These are phyloP conservation scores for Zasmidium cellare DNA, from an alignment of 2,329 filamentous ascomycete species.

Conservation along the genomic window DNA sequence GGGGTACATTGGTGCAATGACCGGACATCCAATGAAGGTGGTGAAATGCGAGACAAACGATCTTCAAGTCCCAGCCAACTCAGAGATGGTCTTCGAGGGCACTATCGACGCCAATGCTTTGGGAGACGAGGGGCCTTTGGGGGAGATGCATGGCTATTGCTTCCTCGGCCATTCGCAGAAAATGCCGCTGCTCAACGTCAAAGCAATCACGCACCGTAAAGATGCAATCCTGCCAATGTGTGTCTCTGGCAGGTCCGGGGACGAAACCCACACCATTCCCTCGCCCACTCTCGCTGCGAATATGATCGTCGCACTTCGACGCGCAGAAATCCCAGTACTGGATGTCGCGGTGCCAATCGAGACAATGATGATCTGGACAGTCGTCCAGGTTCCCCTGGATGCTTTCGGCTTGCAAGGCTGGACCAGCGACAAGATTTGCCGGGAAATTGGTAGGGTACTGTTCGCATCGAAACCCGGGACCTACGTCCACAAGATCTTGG, in stretches of 20 bases:
- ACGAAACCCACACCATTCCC: slow-evolving; percentile 40
- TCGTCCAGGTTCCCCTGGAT: background rate
- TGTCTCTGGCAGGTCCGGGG: slow-evolving; percentile 43
- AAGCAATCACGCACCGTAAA: slow-evolving; percentile 50
- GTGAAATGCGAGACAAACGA: slow-evolving; percentile 56
- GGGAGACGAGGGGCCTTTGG: slow-evolving; percentile 5
- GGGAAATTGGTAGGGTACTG: background rate
- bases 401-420: background rate
- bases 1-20: slow-evolving; percentile 51
- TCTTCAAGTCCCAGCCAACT: slow-evolving; percentile 50
- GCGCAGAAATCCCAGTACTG: background rate
- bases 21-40: slow-evolving; percentile 47
- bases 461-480: background rate
- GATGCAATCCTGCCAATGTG: slow-evolving; percentile 52
- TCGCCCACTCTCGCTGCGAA: background rate
- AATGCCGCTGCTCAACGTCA: slow-evolving; percentile 45
- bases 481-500: background rate
- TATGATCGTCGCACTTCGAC: background rate
- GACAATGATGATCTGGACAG: background rate
- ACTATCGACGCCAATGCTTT: slow-evolving; percentile 38
- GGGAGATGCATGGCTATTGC: slow-evolving; percentile 16
- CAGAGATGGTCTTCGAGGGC: slow-evolving; percentile 55
- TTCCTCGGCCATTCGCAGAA: slow-evolving; percentile 44
- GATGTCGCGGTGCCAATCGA: background rate
- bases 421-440: background rate